Percentiles rank a stretch among this genome's conserved stretches.
Conservation (phyloP, 305 asterid species). For the Fraxinus albicans region DNA sequence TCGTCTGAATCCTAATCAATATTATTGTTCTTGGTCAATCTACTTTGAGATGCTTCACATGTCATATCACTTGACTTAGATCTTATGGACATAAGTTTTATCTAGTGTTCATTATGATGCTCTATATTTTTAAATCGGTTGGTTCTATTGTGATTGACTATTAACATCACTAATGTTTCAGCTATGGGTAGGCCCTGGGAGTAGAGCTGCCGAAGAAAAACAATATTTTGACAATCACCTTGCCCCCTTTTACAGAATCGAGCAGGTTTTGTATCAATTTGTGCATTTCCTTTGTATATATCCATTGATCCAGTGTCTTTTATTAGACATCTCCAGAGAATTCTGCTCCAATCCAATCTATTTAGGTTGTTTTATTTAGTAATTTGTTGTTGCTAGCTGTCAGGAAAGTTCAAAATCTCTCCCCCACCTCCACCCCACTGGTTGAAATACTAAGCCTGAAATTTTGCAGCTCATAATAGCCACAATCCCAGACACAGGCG, state of each 20-base stretch:
- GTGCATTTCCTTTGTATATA: neutral
- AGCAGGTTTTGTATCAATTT: constrained; percentile 60
- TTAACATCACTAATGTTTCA: constrained; percentile 33
- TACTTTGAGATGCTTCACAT: constrained; percentile 7
- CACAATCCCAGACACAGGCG: constrained; percentile 67
- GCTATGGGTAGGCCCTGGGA: constrained; percentile 99
- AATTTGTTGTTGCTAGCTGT: neutral
- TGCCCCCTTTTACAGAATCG: constrained; percentile 96
- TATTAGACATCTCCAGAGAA: neutral
- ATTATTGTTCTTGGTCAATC: neutral
- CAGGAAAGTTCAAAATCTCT: neutral
- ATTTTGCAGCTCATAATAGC: constrained; percentile 88
- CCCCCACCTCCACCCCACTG: neutral
- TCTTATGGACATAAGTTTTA: neutral
- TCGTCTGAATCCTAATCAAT: neutral
- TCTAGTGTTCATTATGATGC: neutral
- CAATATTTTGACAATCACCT: constrained; percentile 86
- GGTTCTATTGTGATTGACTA: constrained; percentile 3
- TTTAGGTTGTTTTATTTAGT: neutral
- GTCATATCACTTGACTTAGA: neutral
- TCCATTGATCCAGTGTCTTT: neutral
- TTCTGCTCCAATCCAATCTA: neutral
- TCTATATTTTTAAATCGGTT: constrained; percentile 1
- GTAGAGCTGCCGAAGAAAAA: constrained; percentile 98
- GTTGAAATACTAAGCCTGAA: constrained; percentile 16